Evolutionary conservation across 164 flowering plant species (phyloP).

Genomic region (Magnolia officinalis): DNA sequence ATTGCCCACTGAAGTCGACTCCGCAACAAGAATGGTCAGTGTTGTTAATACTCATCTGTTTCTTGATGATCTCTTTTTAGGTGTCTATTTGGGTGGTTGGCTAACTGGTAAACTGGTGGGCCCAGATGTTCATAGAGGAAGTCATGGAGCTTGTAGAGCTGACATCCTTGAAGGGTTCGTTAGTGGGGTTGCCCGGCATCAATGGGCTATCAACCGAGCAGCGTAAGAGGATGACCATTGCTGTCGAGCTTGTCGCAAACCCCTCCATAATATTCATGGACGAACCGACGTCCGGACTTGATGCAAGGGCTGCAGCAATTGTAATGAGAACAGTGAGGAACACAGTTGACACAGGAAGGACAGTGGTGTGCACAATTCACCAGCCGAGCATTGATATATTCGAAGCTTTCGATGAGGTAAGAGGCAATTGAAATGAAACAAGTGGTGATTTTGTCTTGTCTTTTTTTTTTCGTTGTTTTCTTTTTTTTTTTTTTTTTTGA

Average conservation of each 20-base stretch:
- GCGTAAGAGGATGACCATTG: slow-evolving; percentile 48
- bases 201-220: slow-evolving; percentile 51
- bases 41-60: too few species aligned
- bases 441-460: not conserved
- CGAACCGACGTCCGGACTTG: slow-evolving; percentile 55
- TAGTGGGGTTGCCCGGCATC: slow-evolving; percentile 42
- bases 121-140: slow-evolving; percentile 46
- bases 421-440: not conserved
- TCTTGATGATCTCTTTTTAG: not conserved
- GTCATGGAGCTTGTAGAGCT: slow-evolving; percentile 53
- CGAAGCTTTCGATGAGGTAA: slow-evolving; percentile 53
- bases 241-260: slow-evolving; percentile 51
- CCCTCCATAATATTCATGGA: slow-evolving; percentile 56
- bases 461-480: not conserved
- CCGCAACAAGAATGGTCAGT: slow-evolving; percentile 32
- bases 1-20: slow-evolving; percentile 32
- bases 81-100: not conserved
- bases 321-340: slow-evolving; percentile 55
- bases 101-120: not conserved
- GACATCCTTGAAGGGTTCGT: slow-evolving; percentile 24
- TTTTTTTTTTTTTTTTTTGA: too few species aligned
- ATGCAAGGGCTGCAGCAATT: slow-evolving; percentile 56
- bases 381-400: slow-evolving; percentile 62
- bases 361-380: slow-evolving; percentile 59
- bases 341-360: slow-evolving; percentile 49